Evolutionary conservation across 352 stramenopile species (phyloP), one percentile per base, ranked within the genome.

Genomic region (Phytophthora meadii): DNA sequence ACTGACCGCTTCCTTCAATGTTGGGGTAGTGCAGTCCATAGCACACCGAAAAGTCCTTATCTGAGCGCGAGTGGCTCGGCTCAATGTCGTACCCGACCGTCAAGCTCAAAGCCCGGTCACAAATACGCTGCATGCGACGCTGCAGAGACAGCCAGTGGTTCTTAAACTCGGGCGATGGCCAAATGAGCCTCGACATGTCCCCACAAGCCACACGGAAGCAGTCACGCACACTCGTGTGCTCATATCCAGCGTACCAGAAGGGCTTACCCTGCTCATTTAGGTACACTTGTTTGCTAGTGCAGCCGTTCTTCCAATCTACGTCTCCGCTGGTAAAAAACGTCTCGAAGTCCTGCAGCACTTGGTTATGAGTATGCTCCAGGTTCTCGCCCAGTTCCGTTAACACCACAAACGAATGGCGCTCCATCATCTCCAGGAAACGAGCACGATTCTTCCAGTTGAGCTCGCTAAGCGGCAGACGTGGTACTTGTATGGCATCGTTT

Each of bases 21-120:
- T 88, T 88, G 14, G 79, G 79, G 50, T 88, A 88, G 70, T 88
- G 79, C 32, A 88, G 50, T 14, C 77, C 79, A 39, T 88, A 88
- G 72, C 77, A 86, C n/a, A 88, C 79, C 0, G 79, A 88, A 45
- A 80, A 79, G 57, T 88, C 72, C 42, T 70, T 69, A 37, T 83
- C 77, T 30, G 61, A 46, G n/a, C 75, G 76, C 28, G 67, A 15
- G 27, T 67, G 34, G 30, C 60, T 69, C 24, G 70, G 44, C 17
- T 65, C 70, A 44, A 79, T 65, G 30, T 69, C 58, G 51, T 84
- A 87, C 10, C 79, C 79, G 8, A 87, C 39, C 12, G 76, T 87
- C 42, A 87, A 70, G 19, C 76, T 77, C 52, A 87, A 42, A 12
- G 76, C 77, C 22, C 79, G 72, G 49, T 87, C 79, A 25, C 79